Conservation (phyloP, 345 rosid genomes). For the Syzygium aqueum region DNA sequence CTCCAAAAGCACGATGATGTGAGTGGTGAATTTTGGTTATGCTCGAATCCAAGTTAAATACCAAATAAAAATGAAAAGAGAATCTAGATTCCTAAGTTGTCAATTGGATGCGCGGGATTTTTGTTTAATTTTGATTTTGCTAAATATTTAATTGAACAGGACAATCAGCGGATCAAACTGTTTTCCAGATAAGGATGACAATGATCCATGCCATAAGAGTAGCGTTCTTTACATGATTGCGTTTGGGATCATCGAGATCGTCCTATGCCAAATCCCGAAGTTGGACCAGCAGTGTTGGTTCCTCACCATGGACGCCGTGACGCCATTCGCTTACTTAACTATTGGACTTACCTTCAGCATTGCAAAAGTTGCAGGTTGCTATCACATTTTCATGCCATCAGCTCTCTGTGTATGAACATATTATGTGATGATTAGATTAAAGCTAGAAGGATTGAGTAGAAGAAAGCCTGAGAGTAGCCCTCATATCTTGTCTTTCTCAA, state of each 20-base stretch:
- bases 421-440: no score
- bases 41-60: neutral
- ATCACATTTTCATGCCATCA: neutral
- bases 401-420: neutral
- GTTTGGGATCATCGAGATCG: conserved; percentile 41
- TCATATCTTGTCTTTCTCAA: neutral
- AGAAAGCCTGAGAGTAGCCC: accelerated
- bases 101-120: neutral
- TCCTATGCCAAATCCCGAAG: conserved; percentile 67
- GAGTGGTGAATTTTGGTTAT: neutral
- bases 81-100: neutral
- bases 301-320: conserved; percentile 68
- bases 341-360: conserved; percentile 80
- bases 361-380: conserved; percentile 40
- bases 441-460: no score
- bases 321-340: conserved; percentile 82
- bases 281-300: conserved; percentile 85
- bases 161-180: conserved; percentile 51
- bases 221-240: conserved; percentile 53
- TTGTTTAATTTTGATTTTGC: neutral
- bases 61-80: no score
- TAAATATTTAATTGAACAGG: conserved; percentile 24
- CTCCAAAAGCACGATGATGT: conserved; percentile 26
- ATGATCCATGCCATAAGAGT: conserved; percentile 31
- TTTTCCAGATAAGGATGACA: conserved; percentile 24